These are phyloP conservation scores for Suillus fuscotomentosus DNA, from an alignment of 768 basidiomycete genomes.

Conservation along the genomic window DNA sequence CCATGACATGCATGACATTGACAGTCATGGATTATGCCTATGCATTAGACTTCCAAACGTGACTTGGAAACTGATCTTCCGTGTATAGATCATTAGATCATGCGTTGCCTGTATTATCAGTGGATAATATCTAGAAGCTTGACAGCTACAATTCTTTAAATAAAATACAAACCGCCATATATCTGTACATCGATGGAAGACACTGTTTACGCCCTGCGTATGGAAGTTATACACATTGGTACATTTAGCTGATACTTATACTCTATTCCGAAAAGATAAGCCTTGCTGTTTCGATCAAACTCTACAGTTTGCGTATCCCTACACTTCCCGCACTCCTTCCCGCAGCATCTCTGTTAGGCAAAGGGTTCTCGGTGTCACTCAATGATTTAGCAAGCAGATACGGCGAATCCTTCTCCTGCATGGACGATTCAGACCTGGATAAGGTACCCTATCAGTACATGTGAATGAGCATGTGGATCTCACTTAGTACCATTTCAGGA, in stretches of 20 bases:
- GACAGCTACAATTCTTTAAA: too few species aligned
- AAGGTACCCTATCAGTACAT: conserved; percentile 19
- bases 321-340: neutral
- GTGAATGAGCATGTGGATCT: conserved; percentile 2
- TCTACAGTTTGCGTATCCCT: neutral
- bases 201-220: too few species aligned
- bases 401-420: conserved; percentile 24
- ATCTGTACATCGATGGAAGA: too few species aligned
- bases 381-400: conserved; percentile 1
- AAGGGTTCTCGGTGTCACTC: neutral
- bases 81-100: too few species aligned
- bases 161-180: too few species aligned
- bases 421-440: conserved; percentile 29
- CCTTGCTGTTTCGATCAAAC: neutral
- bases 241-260: neutral
- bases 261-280: neutral
- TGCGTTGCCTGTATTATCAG: too few species aligned
- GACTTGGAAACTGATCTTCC: too few species aligned
- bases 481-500: conserved; percentile 48
- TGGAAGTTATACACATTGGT: too few species aligned
- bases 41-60: too few species aligned
- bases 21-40: too few species aligned
- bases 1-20: too few species aligned
- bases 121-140: too few species aligned
- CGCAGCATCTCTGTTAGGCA: neutral